Base-by-base conservation (phyloP, 2,329 filamentous ascomycete species). In the Fusarium veterinarium region DNA sequence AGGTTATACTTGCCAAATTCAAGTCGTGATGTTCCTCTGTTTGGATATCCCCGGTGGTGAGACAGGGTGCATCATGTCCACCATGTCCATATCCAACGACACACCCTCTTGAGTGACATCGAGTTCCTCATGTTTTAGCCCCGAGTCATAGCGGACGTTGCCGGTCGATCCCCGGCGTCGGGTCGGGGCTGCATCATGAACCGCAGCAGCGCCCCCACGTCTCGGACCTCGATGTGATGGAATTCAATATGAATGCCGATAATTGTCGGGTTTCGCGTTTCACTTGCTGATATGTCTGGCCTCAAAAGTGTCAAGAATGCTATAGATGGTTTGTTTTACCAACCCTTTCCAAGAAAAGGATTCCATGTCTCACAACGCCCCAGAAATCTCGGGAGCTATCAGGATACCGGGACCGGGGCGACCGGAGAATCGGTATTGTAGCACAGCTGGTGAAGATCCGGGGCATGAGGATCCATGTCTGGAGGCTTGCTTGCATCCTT, bases 361-460 rank as follows among this genome's bases (percentile, higher is more conserved):
- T 48, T 62, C 48, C 40, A 51, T 73, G 67, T 73, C 64, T 76
- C 75, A 63, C 60, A 46, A 28, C 67, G 62, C 38, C 58, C 38
- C 58, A 38, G 33, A 52, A 52, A 25, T 55, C 60, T 64, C 52
- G 60, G 49, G 44, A 55, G 48, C 30, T 40, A 31, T 52, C 37
- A 49, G 38, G 23, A 25, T 33, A 31, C 61, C 28, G 40, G 69
- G 66, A 41, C 67, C 52, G 38, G 59, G 64, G 67, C 63, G 55
- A 58, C 74, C 61, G 45, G 52, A 65, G 60, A 28, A 53, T 71
- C 57, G 70, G 70, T 63, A 71, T 55, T 52, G 60, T 49, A 49
- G 38, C 48, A 69, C 56, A 37, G 48, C 40, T 70, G 53, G 46
- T 33, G 40, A 66, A 51, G 31, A 51, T 56, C 42, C n/a, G 42